Base-by-base conservation (phyloP, 2,329 filamentous ascomycete species). In the Ophiostoma triangulosporum region DNA sequence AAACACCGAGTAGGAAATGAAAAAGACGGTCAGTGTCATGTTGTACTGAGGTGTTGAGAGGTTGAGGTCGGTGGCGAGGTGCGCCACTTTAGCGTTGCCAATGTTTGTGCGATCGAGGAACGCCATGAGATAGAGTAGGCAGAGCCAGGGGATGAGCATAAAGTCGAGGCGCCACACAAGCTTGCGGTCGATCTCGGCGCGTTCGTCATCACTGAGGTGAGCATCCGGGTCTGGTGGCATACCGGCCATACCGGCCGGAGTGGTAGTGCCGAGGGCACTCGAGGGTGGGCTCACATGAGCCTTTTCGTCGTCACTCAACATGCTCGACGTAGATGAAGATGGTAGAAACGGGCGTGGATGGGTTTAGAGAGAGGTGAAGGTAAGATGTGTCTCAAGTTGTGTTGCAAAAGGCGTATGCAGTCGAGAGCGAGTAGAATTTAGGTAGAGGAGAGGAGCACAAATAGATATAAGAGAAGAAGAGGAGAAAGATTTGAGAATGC, bases 61-160 rank as follows among this genome's bases (percentile, higher is more conserved):
- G 31, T 75, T 59, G 15, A 93, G 69, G 54, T 85, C 80, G 11
- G 72, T 59, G 27, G 67, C 59, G 11, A 80, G 66, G 50, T 72
- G 69, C 24, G 75, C 76, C 56, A 83, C 76, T 59, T 80, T 81
- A 35, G 79, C 88, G 68, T 76, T 76, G 45, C 86, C 86, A 56
- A 90, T 86, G 61, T 93, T 91, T 26, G 87, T 89, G 14, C 83
- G 74, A 62, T 84, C 81, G 43, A 89, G 74, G 64, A 88, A 89
- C 56, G 82, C 84, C 51, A 88, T 74, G 1, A 90, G 73, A 61
- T 89, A 89, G 32, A 89, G 73, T 48, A 88, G 70, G 55, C 80
- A 83, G 12, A 88, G 76, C 66, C 66, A 68, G 33, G 66, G 66
- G 12, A 68, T 65, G 27, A 68, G 62, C 22, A 63, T 64, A 43